These are phyloP conservation scores for Eutypa lata DNA, from an alignment of 2,329 filamentous ascomycete genomes.

Conservation along the genomic window DNA sequence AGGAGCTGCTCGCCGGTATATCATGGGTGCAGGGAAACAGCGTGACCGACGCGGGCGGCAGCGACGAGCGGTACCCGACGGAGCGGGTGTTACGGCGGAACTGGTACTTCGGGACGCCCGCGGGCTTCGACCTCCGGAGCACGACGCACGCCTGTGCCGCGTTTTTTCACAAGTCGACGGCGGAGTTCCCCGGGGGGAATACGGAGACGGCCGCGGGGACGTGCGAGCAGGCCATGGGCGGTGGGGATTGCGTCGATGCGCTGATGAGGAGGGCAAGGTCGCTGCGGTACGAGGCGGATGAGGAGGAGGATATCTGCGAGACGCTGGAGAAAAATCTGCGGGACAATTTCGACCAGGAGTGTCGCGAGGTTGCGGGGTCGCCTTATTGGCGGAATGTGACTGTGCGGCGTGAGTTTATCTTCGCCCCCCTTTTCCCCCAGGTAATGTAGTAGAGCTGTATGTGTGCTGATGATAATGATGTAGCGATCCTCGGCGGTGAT, in stretches of 20 bases:
- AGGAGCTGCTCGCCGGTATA: neutral
- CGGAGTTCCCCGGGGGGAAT: neutral
- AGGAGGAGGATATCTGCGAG: neutral
- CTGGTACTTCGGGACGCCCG: neutral
- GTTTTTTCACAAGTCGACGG: neutral
- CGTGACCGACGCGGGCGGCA: neutral
- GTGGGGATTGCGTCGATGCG: neutral
- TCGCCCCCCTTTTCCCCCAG: no score
- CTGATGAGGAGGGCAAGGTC: neutral
- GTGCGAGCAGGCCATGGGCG: neutral
- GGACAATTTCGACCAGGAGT: neutral
- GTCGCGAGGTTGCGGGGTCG: neutral
- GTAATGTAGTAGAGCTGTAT: no score
- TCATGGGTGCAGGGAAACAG: neutral
- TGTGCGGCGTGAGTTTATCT: neutral
- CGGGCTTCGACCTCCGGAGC: neutral
- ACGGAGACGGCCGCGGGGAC: neutral
- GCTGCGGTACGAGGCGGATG: neutral
- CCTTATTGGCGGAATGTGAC: neutral
- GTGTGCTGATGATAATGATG: no score
- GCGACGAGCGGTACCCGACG: neutral
- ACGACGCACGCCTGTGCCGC: neutral
- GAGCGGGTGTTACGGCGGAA: neutral
- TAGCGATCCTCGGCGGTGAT: neutral
- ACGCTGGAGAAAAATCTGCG: neutral